phyloP scores from a whole-genome alignment of 148 eudicot species.

The Rhododendron kiyosumense region DNA sequence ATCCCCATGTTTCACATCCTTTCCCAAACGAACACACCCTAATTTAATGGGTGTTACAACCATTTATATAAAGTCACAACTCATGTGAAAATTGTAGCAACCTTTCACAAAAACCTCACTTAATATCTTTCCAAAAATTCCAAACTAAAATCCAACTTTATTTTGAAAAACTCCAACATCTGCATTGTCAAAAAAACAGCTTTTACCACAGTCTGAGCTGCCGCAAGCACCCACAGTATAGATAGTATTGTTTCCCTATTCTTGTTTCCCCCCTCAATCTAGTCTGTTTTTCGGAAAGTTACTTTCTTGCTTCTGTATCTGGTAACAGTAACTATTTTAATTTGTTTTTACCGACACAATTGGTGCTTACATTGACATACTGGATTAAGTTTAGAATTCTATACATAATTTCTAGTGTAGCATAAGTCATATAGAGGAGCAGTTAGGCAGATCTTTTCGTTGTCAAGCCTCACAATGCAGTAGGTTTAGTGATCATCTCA shows the following conservation, averaged over 20 bases:
- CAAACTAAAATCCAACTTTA: no score
- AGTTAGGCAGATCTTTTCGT: neutral
- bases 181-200: neutral
- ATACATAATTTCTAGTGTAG: neutral
- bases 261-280: neutral
- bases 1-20: no score
- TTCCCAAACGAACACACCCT: no score
- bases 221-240: neutral
- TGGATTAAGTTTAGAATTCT: neutral
- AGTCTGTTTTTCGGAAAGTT: neutral
- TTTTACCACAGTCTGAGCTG: neutral
- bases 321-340: neutral
- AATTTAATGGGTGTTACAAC: no score
- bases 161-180: no score
- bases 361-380: neutral
- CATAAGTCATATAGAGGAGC: neutral
- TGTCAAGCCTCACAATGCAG: neutral
- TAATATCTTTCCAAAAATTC: no score
- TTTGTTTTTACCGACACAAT: neutral
- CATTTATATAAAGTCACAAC: no score
- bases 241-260: neutral
- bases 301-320: neutral
- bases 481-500: neutral
- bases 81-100: no score
- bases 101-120: no score